These are phyloP conservation scores for Spinacia oleracea DNA, from an alignment of 179 eudicot species.

Conservation along the genomic window DNA sequence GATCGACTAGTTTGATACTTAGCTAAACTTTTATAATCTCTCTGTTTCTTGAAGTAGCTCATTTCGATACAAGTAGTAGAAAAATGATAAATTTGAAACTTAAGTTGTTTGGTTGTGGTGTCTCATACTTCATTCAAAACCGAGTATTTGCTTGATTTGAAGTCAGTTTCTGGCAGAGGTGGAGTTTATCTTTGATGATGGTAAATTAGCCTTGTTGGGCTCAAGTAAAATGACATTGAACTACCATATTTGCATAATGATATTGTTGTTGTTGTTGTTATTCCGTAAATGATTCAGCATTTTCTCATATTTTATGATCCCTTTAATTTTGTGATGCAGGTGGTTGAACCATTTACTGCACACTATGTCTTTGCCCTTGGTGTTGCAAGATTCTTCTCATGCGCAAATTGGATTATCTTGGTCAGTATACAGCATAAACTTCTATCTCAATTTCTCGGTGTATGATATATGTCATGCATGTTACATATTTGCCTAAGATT, in stretches of 20 bases:
- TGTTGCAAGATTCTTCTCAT: slow-evolving; percentile 71
- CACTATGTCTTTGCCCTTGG: slow-evolving; percentile 90
- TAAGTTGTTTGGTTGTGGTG: not conserved
- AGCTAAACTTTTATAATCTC: not conserved
- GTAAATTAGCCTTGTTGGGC: not conserved
- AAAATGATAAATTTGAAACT: not conserved
- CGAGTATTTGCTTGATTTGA: not conserved
- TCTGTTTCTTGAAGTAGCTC: not conserved
- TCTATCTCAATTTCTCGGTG: not conserved
- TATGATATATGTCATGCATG: not conserved
- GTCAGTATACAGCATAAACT: slow-evolving; percentile 29
- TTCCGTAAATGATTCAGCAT: not conserved
- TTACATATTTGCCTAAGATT: not conserved
- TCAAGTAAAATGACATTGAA: not conserved
- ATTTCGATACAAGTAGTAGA: not conserved
- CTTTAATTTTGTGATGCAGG: slow-evolving; percentile 46
- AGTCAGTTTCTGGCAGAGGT: not conserved
- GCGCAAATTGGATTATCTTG: slow-evolving; percentile 87
- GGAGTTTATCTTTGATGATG: not conserved
- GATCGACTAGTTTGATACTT: not conserved
- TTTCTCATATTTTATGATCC: not conserved
- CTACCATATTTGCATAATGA: too few relatives aligned
- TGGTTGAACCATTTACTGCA: slow-evolving; percentile 80
- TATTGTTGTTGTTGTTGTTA: too few relatives aligned
- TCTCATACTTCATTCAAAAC: not conserved